Conservation (phyloP, 805 yeast species). For the Myxozyma melibiosi region DNA sequence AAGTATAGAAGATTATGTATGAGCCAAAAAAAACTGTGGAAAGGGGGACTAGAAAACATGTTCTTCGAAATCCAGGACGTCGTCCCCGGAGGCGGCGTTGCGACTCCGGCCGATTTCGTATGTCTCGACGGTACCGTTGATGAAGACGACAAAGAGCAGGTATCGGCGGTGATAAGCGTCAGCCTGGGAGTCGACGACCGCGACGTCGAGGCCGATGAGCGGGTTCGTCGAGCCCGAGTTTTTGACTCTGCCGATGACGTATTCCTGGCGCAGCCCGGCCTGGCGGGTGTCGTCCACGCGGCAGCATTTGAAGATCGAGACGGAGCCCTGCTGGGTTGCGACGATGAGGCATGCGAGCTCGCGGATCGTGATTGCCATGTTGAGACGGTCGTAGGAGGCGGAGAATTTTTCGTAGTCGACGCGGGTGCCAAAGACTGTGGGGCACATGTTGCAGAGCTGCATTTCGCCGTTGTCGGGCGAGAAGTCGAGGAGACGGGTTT, state of each 20-base stretch:
- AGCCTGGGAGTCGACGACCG: background rate
- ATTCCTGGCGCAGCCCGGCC: slow-evolving; percentile 27
- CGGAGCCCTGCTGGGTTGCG: slow-evolving; percentile 22
- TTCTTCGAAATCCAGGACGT: slow-evolving; percentile 10
- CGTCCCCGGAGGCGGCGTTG: background rate
- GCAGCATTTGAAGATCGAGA: slow-evolving; percentile 27
- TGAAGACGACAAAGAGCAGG: slow-evolving; percentile 14
- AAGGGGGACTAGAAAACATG: background rate
- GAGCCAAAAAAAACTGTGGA: background rate
- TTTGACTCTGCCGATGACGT: slow-evolving; percentile 8
- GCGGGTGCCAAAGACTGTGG: slow-evolving; percentile 28
- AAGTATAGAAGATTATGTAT: background rate
- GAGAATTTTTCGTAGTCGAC: slow-evolving; percentile 19
- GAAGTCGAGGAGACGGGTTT: slow-evolving; percentile 22
- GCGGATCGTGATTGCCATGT: slow-evolving; percentile 14
- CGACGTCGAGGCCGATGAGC: slow-evolving; percentile 17
- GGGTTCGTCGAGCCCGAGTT: background rate
- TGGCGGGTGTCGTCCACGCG: slow-evolving; percentile 4
- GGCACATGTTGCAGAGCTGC: slow-evolving; percentile 22
- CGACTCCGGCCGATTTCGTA: slow-evolving; percentile 15
- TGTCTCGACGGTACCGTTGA: slow-evolving; percentile 22
- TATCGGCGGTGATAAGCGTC: slow-evolving; percentile 11
- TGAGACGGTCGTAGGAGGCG: slow-evolving; percentile 19
- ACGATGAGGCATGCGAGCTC: slow-evolving; percentile 23
- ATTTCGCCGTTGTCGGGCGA: background rate